Evolutionary conservation across 164 flowering plant genomes (phyloP).

Genomic region (Vitis rupestris): DNA sequence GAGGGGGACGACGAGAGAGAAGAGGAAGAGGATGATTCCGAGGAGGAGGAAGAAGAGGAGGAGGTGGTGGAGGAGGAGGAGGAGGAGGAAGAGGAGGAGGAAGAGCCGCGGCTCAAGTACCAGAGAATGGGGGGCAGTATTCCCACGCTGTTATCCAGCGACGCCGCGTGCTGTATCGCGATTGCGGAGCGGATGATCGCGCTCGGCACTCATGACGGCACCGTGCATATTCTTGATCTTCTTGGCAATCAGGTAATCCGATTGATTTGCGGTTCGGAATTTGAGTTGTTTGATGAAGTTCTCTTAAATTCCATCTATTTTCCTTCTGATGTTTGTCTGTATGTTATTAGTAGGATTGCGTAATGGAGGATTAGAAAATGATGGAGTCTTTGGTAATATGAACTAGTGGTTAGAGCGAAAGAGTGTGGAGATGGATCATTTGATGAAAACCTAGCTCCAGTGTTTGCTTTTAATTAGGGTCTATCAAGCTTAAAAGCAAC

Average conservation of each 20-base stretch:
- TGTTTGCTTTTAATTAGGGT: background rate
- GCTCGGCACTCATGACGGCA: slow-evolving; percentile 88
- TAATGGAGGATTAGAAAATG: no score
- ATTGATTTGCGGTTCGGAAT: background rate
- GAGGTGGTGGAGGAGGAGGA: slow-evolving; percentile 52
- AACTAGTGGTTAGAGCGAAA: no score
- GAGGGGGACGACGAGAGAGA: slow-evolving; percentile 87
- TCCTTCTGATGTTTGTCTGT: no score
- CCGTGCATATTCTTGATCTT: slow-evolving; percentile 91
- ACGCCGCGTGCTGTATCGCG: slow-evolving; percentile 89
- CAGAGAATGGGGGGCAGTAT: slow-evolving; percentile 98
- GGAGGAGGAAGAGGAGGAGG: slow-evolving; percentile 78
- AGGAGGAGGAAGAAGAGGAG: slow-evolving; percentile 48
- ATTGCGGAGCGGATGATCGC: slow-evolving; percentile 97
- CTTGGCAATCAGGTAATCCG: slow-evolving; percentile 81
- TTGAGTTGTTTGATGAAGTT: background rate
- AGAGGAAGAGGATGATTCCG: slow-evolving; percentile 41
- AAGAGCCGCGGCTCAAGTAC: slow-evolving; percentile 96
- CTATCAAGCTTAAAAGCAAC: no score
- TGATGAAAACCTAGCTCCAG: background rate
- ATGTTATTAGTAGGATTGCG: no score
- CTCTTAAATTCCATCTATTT: background rate
- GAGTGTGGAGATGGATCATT: background rate
- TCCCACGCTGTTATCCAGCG: slow-evolving; percentile 60
- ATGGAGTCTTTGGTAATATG: no score